Percentiles rank a stretch among this genome's conserved stretches.
Conservation (phyloP, 2,329 filamentous ascomycete species). For the Sporothrix humicola region DNA sequence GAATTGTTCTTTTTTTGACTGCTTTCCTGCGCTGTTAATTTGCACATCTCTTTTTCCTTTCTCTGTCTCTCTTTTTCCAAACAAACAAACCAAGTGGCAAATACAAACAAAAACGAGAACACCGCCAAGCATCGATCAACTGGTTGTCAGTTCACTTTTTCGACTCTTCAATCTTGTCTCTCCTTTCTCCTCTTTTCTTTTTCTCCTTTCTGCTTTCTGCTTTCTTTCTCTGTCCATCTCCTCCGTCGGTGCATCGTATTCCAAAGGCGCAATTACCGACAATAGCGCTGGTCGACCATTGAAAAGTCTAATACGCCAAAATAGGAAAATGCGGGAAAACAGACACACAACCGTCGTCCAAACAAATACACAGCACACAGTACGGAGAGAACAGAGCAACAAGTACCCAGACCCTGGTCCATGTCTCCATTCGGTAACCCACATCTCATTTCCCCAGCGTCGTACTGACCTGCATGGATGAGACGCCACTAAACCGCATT, state of each 20-base stretch:
- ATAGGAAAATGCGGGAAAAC: background rate
- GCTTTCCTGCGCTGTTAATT: background rate
- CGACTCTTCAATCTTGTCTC: background rate
- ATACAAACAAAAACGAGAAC: background rate
- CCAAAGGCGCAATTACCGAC: conserved; percentile 12
- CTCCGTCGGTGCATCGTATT: background rate
- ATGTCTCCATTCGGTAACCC: background rate
- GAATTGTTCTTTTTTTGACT: background rate
- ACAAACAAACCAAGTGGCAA: background rate
- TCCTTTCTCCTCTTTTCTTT: background rate
- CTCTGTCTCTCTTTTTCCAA: background rate
- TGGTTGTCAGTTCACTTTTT: background rate
- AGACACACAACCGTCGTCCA: background rate
- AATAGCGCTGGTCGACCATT: background rate
- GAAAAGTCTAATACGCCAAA: background rate
- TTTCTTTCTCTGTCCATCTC: background rate
- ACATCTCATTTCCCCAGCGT: conserved; percentile 32
- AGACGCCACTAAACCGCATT: conserved; percentile 21
- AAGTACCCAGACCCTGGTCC: background rate
- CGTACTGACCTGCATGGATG: conserved; percentile 6
- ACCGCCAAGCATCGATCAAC: background rate
- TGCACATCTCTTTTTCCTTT: background rate
- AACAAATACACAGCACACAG: background rate
- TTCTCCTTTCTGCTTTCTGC: background rate
- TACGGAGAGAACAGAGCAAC: conserved; percentile 14